Conservation (phyloP, 805 yeast genomes). For the Clavispora asparagi region DNA sequence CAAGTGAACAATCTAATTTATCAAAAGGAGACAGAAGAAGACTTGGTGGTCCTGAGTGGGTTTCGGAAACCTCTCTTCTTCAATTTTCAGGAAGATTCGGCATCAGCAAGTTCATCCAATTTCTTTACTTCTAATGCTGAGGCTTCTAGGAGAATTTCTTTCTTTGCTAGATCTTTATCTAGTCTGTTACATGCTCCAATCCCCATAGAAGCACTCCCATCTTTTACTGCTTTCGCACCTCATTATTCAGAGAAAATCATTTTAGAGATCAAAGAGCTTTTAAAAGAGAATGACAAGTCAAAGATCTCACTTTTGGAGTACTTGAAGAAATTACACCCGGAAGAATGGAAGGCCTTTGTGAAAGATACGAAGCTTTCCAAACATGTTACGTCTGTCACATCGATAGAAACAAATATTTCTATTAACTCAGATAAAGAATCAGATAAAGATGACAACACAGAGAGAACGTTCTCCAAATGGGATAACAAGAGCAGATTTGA, state of each 20-base stretch:
- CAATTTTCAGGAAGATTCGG: constrained; percentile 43
- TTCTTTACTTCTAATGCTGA: constrained; percentile 43
- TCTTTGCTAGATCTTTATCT: constrained; percentile 50
- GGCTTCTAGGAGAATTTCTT: constrained; percentile 48
- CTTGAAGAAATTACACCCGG: constrained; percentile 62
- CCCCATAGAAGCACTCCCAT: constrained; percentile 44
- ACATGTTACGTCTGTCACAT: constrained; percentile 1
- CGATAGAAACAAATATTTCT: neutral
- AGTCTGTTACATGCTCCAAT: constrained; percentile 45
- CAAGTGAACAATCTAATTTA: constrained; percentile 36
- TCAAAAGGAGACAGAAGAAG: constrained; percentile 9
- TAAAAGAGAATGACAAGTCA: constrained; percentile 41
- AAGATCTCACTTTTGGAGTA: constrained; percentile 68
- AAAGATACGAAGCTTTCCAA: constrained; percentile 56
- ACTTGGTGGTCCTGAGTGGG: constrained; percentile 5
- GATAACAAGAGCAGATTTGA: constrained; percentile 39
- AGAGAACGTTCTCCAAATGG: neutral
- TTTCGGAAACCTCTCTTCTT: constrained; percentile 40
- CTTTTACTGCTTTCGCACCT: constrained; percentile 48
- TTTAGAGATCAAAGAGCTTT: constrained; percentile 39
- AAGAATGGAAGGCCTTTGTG: constrained; percentile 80
- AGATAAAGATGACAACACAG: neutral
- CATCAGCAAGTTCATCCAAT: constrained; percentile 27
- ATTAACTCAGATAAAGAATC: neutral
- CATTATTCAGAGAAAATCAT: constrained; percentile 50